phyloP scores from a whole-genome alignment of 75 land plant species.

The Larix kaempferi region DNA sequence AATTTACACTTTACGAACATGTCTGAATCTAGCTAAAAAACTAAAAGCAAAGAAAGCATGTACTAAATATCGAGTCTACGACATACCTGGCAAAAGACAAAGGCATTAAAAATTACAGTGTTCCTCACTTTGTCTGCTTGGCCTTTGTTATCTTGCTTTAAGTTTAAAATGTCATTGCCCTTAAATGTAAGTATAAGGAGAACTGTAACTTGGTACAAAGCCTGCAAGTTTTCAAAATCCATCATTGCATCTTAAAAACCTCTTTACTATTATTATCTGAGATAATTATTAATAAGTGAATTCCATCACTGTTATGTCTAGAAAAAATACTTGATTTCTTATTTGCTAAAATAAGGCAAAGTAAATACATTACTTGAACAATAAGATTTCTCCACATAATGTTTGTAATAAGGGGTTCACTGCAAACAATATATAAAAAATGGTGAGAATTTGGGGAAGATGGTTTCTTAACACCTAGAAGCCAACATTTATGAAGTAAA shows the following conservation, averaged over 20 bases:
- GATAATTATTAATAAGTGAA: no score
- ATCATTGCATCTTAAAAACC: background rate
- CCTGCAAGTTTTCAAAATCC: slow-evolving; percentile 32
- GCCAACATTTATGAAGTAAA: no score
- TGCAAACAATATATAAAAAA: slow-evolving; percentile 4
- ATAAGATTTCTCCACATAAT: slow-evolving; percentile 97
- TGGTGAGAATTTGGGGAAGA: no score
- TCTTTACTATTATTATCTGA: no score
- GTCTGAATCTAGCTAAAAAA: no score
- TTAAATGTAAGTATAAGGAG: slow-evolving; percentile 75
- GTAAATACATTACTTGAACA: slow-evolving; percentile 53
- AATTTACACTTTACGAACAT: no score
- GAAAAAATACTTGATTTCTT: background rate
- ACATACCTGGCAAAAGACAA: slow-evolving; percentile 91
- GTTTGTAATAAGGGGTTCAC: slow-evolving; percentile 89
- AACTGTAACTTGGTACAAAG: slow-evolving; percentile 72
- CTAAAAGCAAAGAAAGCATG: no score
- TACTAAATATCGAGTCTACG: no score
- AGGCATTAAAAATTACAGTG: slow-evolving; percentile 81
- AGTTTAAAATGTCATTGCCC: slow-evolving; percentile 50
- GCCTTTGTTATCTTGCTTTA: slow-evolving; percentile 18
- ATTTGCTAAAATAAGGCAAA: background rate
- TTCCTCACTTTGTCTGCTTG: slow-evolving; percentile 59
- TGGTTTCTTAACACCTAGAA: no score
- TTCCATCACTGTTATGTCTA: background rate